Evolutionary conservation across 768 basidiomycete genomes (phyloP).

Genomic region (Grammothele lineata): DNA sequence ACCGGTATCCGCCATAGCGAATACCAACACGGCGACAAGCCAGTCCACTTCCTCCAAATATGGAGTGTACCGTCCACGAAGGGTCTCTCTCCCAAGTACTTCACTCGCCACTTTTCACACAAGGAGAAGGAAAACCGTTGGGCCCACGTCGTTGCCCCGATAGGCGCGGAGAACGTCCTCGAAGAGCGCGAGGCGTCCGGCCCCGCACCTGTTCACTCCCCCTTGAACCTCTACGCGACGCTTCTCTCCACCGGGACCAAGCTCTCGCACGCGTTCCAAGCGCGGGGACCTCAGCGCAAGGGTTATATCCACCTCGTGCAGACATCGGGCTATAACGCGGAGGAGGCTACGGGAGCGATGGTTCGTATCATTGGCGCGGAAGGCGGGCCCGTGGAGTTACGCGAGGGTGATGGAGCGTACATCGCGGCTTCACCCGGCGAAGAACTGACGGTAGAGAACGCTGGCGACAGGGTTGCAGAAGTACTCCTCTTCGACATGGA

Average conservation of each 20-base stretch:
- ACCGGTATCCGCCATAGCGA: constrained; percentile 88
- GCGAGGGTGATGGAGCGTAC: constrained; percentile 89
- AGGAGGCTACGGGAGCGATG: constrained; percentile 49
- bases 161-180: constrained; percentile 51
- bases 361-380: constrained; percentile 46
- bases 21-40: constrained; percentile 44
- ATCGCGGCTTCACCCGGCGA: constrained; percentile 46
- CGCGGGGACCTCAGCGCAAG: constrained; percentile 36
- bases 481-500: constrained; percentile 67
- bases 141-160: constrained; percentile 73
- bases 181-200: constrained; percentile 63
- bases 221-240: constrained; percentile 69
- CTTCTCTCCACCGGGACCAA: constrained; percentile 56
- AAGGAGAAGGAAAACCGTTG: constrained; percentile 75
- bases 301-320: constrained; percentile 87
- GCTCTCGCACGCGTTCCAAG: constrained; percentile 46
- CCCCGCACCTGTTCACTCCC: constrained; percentile 76
- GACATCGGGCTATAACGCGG: constrained; percentile 73
- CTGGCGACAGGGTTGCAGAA: constrained; percentile 64
- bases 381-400: constrained; percentile 46
- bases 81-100: constrained; percentile 73
- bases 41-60: constrained; percentile 65
- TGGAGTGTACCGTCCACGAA: constrained; percentile 52
- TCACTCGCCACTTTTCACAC: constrained; percentile 82
- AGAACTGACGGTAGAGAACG: constrained; percentile 51